Base-by-base conservation (phyloP, 2,329 filamentous ascomycete genomes). In the Talaromyces sp. region DNA sequence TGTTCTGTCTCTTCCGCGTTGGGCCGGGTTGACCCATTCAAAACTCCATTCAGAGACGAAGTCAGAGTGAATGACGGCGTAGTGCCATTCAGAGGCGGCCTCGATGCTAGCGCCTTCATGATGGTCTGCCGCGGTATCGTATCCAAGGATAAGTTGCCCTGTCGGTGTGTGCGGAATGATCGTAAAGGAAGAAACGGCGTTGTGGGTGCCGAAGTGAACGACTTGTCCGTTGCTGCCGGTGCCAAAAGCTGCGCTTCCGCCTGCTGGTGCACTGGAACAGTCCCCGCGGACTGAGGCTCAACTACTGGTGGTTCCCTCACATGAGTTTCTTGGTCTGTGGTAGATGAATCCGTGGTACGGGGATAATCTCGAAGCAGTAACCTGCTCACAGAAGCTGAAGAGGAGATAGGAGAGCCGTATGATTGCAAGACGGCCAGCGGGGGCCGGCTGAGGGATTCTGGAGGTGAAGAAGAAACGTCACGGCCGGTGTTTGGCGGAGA, bases 31-130 rank as follows among this genome's bases (percentile, higher is more conserved):
- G 66, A 45, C 66, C 64, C 41, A 31, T 52, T 84, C 61, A 88
- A 76, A 79, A 91, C 85, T 66, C 83, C 82, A 76, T 84, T 80
- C 67, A 91, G 78, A 33, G 87, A 87, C 24, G 89, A 83, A 58
- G 87, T 82, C 74, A 89, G 84, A 62, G 88, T 85, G 72, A 87
- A 86, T 70, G 84, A 83, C 45, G 70, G 70, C 70, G 82, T 85
- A 72, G 84, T 84, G 52, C 41, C 16, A 65, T 84, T 81, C 50
- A 86, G 82, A 14, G 80, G 79, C 19, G 81, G 76, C 43, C 81
- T 78, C 27, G 90, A 93, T 64, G 90, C 90, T 69, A 94, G 79
- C 6, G 90, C 91, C 80, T 95, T 93, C 81, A 93, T 87, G 72
- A 93, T 88, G 64, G 91, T 94, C 78, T 94, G 91, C 68, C 88